These are phyloP conservation scores for Arthrobotrys megalospora DNA, from an alignment of 2,329 filamentous ascomycete species.

Conservation along the genomic window DNA sequence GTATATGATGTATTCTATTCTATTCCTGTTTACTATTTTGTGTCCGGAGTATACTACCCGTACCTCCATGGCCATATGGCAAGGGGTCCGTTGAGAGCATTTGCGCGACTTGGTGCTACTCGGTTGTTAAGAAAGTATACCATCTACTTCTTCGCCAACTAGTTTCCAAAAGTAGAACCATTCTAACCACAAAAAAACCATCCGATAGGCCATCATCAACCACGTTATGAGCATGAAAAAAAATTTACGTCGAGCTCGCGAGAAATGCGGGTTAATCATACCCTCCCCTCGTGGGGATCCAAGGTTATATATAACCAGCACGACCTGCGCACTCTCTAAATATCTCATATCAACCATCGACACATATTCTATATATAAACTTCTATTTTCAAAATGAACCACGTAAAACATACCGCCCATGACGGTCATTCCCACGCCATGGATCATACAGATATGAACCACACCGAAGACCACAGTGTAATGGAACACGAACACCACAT, in stretches of 20 bases:
- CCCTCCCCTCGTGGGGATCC: not conserved
- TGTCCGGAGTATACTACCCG: no score
- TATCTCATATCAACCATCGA: no score
- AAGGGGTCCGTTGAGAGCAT: slow-evolving; percentile 19
- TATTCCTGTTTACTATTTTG: no score
- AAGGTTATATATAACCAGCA: not conserved
- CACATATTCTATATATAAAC: no score
- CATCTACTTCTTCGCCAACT: slow-evolving; percentile 7
- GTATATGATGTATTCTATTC: no score
- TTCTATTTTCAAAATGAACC: slow-evolving; percentile 9
- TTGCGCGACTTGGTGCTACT: slow-evolving; percentile 37
- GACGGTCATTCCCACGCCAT: slow-evolving; percentile 31
- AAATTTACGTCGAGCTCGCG: not conserved
- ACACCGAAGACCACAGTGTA: not conserved
- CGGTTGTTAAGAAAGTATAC: slow-evolving; percentile 30
- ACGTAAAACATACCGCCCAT: slow-evolving; percentile 17
- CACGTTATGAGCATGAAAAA: slow-evolving; percentile 2
- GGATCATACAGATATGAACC: slow-evolving; percentile 5
- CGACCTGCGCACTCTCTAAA: no score
- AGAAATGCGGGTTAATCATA: not conserved
- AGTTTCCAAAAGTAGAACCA: slow-evolving; percentile 4
- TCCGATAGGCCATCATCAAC: slow-evolving; percentile 11
- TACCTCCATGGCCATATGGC: no score
- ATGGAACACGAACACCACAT: slow-evolving; percentile 18
- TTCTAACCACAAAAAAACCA: slow-evolving; percentile 12